Evolutionary conservation across 768 basidiomycete genomes (phyloP).

Genomic region (Kwoniella dejecticola): DNA sequence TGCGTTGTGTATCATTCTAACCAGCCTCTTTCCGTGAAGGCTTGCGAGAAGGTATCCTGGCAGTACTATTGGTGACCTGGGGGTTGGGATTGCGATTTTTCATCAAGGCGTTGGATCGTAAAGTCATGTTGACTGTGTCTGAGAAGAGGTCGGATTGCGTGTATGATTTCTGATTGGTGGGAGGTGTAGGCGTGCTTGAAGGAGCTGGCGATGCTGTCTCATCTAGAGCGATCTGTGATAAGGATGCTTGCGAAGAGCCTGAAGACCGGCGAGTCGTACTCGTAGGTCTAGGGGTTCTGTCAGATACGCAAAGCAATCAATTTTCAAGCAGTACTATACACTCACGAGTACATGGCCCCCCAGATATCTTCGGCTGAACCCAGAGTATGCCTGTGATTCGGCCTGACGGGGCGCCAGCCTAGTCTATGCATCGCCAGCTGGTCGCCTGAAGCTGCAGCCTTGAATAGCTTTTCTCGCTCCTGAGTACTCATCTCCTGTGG

Average conservation of each 20-base stretch:
- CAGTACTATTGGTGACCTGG: background rate
- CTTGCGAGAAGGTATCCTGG: background rate
- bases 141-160: conserved; percentile 20
- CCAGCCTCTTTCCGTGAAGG: background rate
- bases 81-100: conserved; percentile 9
- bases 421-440: conserved; percentile 34
- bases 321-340: no score
- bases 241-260: conserved; percentile 3
- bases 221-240: background rate
- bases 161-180: background rate
- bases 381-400: conserved; percentile 20
- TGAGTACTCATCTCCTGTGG: conserved; percentile 10
- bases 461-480: conserved; percentile 13
- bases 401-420: conserved; percentile 11
- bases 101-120: conserved; percentile 14
- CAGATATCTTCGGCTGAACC: conserved; percentile 29
- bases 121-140: conserved; percentile 12
- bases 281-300: background rate
- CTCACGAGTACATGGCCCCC: conserved; percentile 27
- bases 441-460: conserved; percentile 30
- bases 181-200: background rate
- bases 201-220: background rate
- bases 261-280: conserved; percentile 9
- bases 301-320: background rate
- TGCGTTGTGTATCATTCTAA: background rate